Percentiles rank a stretch among this genome's conserved stretches.
These are phyloP conservation scores for Kitagawia praeruptora DNA, from an alignment of 129 eudicot species.

Conservation along the genomic window DNA sequence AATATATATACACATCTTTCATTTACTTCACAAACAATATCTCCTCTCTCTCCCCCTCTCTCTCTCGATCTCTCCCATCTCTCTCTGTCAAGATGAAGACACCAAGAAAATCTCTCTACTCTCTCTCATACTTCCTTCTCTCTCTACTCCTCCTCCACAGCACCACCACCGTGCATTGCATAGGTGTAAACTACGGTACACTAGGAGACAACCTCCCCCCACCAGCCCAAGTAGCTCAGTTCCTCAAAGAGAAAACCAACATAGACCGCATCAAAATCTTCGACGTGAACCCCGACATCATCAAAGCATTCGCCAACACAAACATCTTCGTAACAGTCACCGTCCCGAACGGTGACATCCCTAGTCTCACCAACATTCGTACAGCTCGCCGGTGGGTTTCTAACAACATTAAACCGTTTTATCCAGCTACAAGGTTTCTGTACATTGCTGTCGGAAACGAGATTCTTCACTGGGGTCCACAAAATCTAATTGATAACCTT, in stretches of 20 bases:
- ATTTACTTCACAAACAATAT: not conserved
- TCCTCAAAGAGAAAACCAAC: conserved; percentile 19
- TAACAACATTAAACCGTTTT: conserved; percentile 48
- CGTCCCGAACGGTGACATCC: conserved; percentile 87
- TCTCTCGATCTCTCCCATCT: not conserved
- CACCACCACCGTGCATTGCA: conserved; percentile 1
- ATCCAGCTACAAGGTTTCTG: conserved; percentile 54
- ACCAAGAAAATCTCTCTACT: not conserved
- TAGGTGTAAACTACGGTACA: conserved; percentile 35
- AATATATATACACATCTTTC: not conserved
- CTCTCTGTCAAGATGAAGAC: not conserved
- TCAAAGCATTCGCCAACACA: conserved; percentile 44
- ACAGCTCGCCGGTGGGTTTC: conserved; percentile 63
- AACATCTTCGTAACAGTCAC: conserved; percentile 68
- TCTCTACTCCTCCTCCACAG: not conserved
- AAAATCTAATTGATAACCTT: conserved; percentile 50
- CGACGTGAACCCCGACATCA: conserved; percentile 26
- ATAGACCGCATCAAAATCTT: conserved; percentile 27
- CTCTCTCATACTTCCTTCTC: not conserved
- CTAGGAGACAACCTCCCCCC: conserved; percentile 29
- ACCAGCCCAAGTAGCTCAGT: conserved; percentile 26
- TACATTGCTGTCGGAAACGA: conserved; percentile 77
- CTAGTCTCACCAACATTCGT: conserved; percentile 33
- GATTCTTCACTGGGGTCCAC: conserved; percentile 96
- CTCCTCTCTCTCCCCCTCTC: not conserved